phyloP scores from a whole-genome alignment of 2,329 filamentous ascomycete species.

The Curvularia sp. region DNA sequence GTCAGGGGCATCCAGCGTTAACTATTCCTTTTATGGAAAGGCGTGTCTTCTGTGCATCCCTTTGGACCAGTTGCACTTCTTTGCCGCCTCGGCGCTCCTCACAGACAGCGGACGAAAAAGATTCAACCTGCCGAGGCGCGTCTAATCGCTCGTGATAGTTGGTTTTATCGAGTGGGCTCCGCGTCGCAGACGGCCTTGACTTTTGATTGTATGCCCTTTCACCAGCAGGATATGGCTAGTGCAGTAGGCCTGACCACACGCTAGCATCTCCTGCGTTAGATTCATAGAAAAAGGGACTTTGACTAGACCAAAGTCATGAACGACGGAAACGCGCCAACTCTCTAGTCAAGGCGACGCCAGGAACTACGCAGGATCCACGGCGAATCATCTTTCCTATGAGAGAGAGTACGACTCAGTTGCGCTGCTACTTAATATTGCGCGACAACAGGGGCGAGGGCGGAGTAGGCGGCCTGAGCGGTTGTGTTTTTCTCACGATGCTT shows the following conservation, averaged over 20 bases:
- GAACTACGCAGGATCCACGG: background rate
- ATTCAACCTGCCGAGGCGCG: background rate
- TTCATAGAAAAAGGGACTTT: constrained; percentile 5
- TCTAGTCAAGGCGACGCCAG: background rate
- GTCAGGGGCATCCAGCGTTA: constrained; percentile 21
- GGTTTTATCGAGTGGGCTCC: background rate
- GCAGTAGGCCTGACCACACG: constrained; percentile 8
- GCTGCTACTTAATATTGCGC: background rate
- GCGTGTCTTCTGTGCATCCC: background rate
- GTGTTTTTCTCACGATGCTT: background rate
- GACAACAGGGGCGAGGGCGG: background rate
- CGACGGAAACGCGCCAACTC: background rate
- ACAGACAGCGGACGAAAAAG: background rate
- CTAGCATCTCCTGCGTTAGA: constrained; percentile 3
- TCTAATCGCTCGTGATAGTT: background rate
- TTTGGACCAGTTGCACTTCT: constrained; percentile 2
- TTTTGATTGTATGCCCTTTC: background rate
- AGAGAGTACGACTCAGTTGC: background rate
- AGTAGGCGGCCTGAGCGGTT: background rate
- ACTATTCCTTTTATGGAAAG: constrained; percentile 8
- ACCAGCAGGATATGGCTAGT: background rate
- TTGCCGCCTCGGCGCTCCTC: background rate
- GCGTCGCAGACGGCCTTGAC: background rate
- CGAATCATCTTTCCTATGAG: background rate
- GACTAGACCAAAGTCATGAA: constrained; percentile 2